These are phyloP conservation scores for Cardamine chenopodiifolia DNA, from an alignment of 345 rosid genomes.

Conservation along the genomic window DNA sequence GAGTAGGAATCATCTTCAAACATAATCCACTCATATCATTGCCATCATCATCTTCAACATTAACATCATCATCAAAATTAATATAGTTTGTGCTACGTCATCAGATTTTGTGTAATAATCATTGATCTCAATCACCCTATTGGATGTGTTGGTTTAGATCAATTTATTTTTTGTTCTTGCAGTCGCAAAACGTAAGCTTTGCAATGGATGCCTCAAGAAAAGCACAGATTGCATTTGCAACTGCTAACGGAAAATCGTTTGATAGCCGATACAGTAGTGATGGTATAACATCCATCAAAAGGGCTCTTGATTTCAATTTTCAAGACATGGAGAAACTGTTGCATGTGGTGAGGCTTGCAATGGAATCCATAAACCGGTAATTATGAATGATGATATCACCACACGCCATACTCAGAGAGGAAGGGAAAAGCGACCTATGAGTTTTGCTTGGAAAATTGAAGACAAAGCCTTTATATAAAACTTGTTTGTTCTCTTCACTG, in stretches of 20 bases:
- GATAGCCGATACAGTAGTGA: conserved; percentile 53
- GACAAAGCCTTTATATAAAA: not conserved
- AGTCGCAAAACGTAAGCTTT: conserved; percentile 70
- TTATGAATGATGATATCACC: conserved; percentile 9
- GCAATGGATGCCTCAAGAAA: conserved; percentile 98
- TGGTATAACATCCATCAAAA: conserved; percentile 64
- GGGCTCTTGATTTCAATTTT: conserved; percentile 89
- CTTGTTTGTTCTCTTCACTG: conserved; percentile 4
- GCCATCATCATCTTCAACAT: too few relatives aligned
- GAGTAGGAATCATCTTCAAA: conserved; percentile 4
- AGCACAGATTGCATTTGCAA: conserved; percentile 64
- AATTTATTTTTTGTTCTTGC: conserved; percentile 37
- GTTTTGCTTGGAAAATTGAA: conserved; percentile 26
- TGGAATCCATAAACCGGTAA: conserved; percentile 70
- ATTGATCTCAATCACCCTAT: not conserved
- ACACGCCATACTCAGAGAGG: conserved; percentile 2
- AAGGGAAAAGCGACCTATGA: not conserved
- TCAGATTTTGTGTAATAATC: conserved; percentile 1
- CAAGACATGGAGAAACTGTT: conserved; percentile 85
- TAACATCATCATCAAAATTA: not conserved
- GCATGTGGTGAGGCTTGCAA: conserved; percentile 78
- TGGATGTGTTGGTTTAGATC: conserved; percentile 18
- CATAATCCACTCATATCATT: conserved; percentile 4
- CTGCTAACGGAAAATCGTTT: conserved; percentile 53
- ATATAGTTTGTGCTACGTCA: not conserved